Conservation (phyloP, 345 rosid genomes). For the Crucihimalaya himalaica region DNA sequence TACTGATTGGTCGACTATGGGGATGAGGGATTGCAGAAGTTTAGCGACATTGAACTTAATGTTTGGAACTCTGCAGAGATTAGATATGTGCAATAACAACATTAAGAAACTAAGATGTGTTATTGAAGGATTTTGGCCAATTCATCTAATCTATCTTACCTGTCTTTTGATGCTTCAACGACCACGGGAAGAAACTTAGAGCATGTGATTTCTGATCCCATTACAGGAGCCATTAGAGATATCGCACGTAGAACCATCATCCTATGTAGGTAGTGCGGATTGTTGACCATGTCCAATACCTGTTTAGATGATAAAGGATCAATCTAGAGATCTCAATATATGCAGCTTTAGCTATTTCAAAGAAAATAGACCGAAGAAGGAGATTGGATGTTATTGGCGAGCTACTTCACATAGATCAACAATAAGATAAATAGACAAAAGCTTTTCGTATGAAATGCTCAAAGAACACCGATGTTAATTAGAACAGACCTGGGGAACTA, state of each 20-base stretch:
- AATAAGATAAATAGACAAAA: background rate
- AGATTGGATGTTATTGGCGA: background rate
- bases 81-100: slow-evolving; percentile 5
- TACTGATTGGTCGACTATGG: slow-evolving; percentile 87
- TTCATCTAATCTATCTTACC: slow-evolving; percentile 41
- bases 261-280: slow-evolving; percentile 84
- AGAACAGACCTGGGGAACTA: slow-evolving; percentile 72
- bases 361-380: background rate
- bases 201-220: slow-evolving; percentile 90
- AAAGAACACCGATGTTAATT: background rate
- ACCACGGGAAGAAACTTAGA: slow-evolving; percentile 80
- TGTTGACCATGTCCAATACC: slow-evolving; percentile 82
- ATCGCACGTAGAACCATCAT: slow-evolving; percentile 88
- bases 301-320: slow-evolving; percentile 30
- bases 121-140: background rate
- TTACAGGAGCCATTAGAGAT: slow-evolving; percentile 86
- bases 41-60: slow-evolving; percentile 95
- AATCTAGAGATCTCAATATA: background rate
- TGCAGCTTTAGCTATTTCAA: background rate
- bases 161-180: slow-evolving; percentile 78
- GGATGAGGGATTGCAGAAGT: slow-evolving; percentile 77
- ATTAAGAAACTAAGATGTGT: background rate
- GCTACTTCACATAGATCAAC: background rate
- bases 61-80: slow-evolving; percentile 78
- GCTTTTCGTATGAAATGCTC: background rate